phyloP scores from a whole-genome alignment of 169 alveolate species.

The Ichthyophthirius multifiliis region DNA sequence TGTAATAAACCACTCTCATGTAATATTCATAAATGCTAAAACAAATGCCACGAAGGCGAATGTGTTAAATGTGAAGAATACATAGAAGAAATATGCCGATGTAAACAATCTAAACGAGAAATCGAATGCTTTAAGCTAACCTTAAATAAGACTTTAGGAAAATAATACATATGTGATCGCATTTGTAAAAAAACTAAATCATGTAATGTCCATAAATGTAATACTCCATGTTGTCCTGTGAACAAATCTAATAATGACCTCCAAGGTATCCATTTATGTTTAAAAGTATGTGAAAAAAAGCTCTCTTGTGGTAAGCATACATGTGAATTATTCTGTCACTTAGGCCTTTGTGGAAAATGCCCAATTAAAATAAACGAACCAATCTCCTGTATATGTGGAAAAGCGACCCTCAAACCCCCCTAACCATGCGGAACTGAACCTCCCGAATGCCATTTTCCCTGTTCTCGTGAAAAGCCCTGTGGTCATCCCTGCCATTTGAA shows the following conservation, averaged over 20 bases:
- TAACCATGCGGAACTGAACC: constrained; percentile 73
- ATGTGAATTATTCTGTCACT: constrained; percentile 84
- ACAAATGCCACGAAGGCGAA: constrained; percentile 65
- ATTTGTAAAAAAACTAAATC: constrained; percentile 75
- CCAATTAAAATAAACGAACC: constrained; percentile 68
- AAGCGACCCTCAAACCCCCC: constrained; percentile 79
- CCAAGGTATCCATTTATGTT: constrained; percentile 78
- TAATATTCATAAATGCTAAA: constrained; percentile 66
- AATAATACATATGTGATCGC: constrained; percentile 66
- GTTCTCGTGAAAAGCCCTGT: constrained; percentile 62
- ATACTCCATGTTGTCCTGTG: constrained; percentile 78
- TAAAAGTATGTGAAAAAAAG: constrained; percentile 76
- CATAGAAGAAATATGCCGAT: constrained; percentile 72
- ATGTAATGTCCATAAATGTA: constrained; percentile 86
- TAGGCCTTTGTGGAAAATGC: constrained; percentile 85
- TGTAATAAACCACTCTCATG: constrained; percentile 71
- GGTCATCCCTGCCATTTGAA: constrained; percentile 75
- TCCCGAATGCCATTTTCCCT: constrained; percentile 62
- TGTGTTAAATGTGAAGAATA: constrained; percentile 72
- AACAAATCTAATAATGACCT: constrained; percentile 60
- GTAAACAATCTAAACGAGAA: constrained; percentile 61
- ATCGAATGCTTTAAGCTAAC: constrained; percentile 68
- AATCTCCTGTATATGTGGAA: constrained; percentile 82
- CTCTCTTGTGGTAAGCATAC: constrained; percentile 82
- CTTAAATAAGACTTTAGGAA: constrained; percentile 45